phyloP scores from a whole-genome alignment of 371 early-diverging fungal species.

The Mucor sp. region DNA sequence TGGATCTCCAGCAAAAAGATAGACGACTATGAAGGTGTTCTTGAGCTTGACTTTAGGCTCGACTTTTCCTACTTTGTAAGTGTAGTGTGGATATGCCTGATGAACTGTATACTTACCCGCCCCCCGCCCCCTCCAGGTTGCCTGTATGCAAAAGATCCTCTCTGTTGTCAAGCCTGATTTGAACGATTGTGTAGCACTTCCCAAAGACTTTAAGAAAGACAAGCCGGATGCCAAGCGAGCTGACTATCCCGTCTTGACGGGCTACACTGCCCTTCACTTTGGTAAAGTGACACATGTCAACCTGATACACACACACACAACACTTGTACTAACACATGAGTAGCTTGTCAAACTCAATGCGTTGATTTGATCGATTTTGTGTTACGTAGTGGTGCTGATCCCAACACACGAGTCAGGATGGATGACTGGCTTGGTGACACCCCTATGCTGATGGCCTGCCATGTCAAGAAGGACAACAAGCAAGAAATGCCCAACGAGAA shows the following conservation, averaged over 20 bases:
- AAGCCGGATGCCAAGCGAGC: conserved; percentile 31
- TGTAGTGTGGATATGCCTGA: not conserved
- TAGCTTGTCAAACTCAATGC: conserved; percentile 37
- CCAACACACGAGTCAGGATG: conserved; percentile 25
- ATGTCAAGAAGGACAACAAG: conserved; percentile 12
- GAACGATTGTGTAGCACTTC: conserved; percentile 26
- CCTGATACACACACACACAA: not conserved
- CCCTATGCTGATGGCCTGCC: conserved; percentile 28
- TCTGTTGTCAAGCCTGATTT: conserved; percentile 12
- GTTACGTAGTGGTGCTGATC: conserved; percentile 30
- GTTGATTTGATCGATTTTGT: conserved; percentile 30
- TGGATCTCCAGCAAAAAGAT: not conserved
- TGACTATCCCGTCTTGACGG: conserved; percentile 46
- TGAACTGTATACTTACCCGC: too few species aligned
- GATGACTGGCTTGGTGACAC: conserved; percentile 15
- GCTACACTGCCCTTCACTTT: conserved; percentile 47
- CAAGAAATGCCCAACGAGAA: conserved; percentile 16
- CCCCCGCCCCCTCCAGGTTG: conserved; percentile 10
- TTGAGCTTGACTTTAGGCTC: conserved; percentile 11
- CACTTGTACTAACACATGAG: not conserved
- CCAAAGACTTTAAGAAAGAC: conserved; percentile 35
- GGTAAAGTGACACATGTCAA: conserved; percentile 27
- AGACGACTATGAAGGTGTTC: not conserved
- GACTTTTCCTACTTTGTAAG: conserved; percentile 14
- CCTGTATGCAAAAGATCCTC: conserved; percentile 4